phyloP scores from a whole-genome alignment of 2,329 filamentous ascomycete genomes.

The Coniochaeta sp. region DNA sequence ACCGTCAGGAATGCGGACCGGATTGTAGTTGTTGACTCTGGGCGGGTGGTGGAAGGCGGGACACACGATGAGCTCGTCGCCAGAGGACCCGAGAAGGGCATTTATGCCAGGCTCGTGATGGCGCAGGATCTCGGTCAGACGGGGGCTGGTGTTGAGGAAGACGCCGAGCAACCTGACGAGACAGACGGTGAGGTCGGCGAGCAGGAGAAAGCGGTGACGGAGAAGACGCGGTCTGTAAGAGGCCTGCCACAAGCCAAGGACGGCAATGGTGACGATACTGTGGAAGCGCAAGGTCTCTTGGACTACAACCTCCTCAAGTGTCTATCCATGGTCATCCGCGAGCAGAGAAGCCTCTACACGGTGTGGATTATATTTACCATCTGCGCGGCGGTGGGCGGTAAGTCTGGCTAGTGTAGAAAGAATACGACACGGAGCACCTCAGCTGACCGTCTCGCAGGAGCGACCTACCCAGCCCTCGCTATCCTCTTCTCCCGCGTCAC shows the following conservation, averaged over 20 bases:
- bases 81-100: conserved; percentile 2
- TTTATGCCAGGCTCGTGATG: background rate
- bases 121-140: background rate
- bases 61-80: conserved; percentile 45
- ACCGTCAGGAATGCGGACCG: conserved; percentile 49
- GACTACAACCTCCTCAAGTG: background rate
- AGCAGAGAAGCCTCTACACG: background rate
- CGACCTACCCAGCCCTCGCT: conserved; percentile 26
- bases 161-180: background rate
- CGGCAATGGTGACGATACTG: background rate
- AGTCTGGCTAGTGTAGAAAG: background rate
- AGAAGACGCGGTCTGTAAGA: background rate
- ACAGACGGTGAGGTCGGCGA: background rate
- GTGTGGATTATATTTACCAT: background rate
- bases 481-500: conserved; percentile 20
- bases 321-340: background rate
- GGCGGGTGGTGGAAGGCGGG: conserved; percentile 47
- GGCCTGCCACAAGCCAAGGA: background rate
- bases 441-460: background rate
- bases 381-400: background rate
- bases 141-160: background rate
- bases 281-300: background rate
- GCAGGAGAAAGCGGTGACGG: background rate
- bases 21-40: conserved; percentile 50
- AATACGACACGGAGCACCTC: conserved; percentile 8